phyloP scores from a whole-genome alignment of 306 rosid species.

The Vigna angularis region DNA sequence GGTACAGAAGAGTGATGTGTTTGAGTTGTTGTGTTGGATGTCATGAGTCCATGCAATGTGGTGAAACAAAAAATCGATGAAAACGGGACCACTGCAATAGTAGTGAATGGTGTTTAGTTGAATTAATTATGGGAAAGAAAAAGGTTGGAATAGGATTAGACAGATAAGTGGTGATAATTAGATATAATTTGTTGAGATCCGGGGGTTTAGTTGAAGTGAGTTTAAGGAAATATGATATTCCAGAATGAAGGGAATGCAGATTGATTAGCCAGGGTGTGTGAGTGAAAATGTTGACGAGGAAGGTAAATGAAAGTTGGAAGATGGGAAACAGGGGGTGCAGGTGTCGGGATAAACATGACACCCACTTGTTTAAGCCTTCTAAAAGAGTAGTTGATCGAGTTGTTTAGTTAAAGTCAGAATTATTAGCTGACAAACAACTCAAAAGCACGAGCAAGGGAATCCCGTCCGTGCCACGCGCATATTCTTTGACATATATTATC shows the following conservation, averaged over 20 bases:
- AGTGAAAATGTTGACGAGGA: conserved; percentile 51
- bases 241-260: conserved; percentile 45
- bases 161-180: not conserved
- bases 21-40: conserved; percentile 17
- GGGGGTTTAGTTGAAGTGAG: conserved; percentile 22
- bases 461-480: conserved; percentile 71
- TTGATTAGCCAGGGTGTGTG: conserved; percentile 54
- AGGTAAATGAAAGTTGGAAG: conserved; percentile 67
- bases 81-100: conserved; percentile 38
- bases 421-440: conserved; percentile 55
- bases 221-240: conserved; percentile 1
- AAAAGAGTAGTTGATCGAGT: conserved; percentile 28
- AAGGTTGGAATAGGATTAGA: not conserved
- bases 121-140: conserved; percentile 14
- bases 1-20: conserved; percentile 32
- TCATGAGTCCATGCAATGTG: conserved; percentile 3
- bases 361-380: conserved; percentile 57
- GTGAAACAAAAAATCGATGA: conserved; percentile 6
- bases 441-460: conserved; percentile 70
- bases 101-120: not conserved
- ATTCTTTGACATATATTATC: conserved; percentile 46
- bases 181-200: conserved; percentile 36
- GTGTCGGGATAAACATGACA: conserved; percentile 91
- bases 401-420: conserved; percentile 41
- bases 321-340: conserved; percentile 73